phyloP scores from a whole-genome alignment of 1,284 basidiomycete genomes.

The Cerrena zonata region DNA sequence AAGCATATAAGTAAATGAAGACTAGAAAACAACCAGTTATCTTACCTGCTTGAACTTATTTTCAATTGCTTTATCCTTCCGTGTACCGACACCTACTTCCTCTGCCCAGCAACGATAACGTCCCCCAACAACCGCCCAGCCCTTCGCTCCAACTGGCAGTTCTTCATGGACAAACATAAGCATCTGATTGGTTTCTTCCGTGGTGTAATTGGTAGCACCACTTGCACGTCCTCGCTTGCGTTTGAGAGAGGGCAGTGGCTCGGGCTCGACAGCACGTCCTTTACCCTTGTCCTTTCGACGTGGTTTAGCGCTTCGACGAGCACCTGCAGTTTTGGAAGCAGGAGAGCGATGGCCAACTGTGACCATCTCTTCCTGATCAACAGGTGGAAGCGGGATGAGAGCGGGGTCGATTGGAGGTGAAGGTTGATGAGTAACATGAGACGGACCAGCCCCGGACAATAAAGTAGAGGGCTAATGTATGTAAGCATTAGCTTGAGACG shows the following conservation, averaged over 20 bases:
- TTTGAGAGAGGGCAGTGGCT: not conserved
- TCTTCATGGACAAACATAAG: not conserved
- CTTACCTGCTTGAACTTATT: not conserved
- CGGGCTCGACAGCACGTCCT: not conserved
- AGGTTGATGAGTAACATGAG: too few relatives aligned
- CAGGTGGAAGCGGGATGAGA: not conserved
- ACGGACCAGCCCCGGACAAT: too few relatives aligned
- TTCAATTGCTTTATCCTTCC: not conserved
- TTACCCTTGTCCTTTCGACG: not conserved
- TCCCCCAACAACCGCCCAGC: not conserved
- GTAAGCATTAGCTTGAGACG: too few relatives aligned
- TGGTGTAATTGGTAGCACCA: not conserved
- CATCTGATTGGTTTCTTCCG: not conserved
- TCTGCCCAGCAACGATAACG: not conserved
- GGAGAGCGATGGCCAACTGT: not conserved
- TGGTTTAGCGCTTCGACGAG: not conserved
- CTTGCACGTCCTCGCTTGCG: not conserved
- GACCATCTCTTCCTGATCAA: not conserved
- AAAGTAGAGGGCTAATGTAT: too few relatives aligned
- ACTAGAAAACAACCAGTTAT: not conserved
- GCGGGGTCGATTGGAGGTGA: not conserved
- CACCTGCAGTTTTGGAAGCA: not conserved
- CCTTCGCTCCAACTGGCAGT: not conserved
- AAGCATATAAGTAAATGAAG: not conserved
- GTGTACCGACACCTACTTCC: not conserved